Evolutionary conservation across 2,329 filamentous ascomycete species (phyloP).

Genomic region (Monosporascus cannonballus): DNA sequence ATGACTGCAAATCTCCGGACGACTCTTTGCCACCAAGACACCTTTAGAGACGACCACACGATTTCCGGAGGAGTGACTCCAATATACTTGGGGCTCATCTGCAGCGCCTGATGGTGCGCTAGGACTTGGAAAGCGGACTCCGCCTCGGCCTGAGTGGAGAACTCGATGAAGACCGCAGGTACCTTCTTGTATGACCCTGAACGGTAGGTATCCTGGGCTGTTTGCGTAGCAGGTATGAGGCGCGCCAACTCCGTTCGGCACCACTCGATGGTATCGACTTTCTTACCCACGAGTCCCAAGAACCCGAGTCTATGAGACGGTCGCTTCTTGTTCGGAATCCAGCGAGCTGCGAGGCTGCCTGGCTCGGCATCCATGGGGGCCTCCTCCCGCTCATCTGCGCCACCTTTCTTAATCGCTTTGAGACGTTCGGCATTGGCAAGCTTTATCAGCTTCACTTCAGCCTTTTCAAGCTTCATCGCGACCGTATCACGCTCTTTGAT

Average conservation of each 20-base stretch:
- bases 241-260: constrained; percentile 71
- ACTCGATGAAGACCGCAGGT: constrained; percentile 86
- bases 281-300: constrained; percentile 68
- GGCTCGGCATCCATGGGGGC: constrained; percentile 58
- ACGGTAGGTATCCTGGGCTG: constrained; percentile 61
- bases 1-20: constrained; percentile 64
- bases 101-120: constrained; percentile 78
- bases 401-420: constrained; percentile 61
- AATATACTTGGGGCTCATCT: constrained; percentile 81
- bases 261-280: constrained; percentile 94
- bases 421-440: constrained; percentile 66
- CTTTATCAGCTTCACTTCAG: constrained; percentile 81
- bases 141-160: constrained; percentile 73
- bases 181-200: constrained; percentile 59
- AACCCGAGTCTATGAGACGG: constrained; percentile 69
- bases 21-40: constrained; percentile 82
- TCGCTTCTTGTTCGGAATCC: constrained; percentile 66
- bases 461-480: constrained; percentile 75
- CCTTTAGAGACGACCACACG: constrained; percentile 78
- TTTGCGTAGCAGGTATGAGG: constrained; percentile 65
- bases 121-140: constrained; percentile 83
- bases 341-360: constrained; percentile 65
- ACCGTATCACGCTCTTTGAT: constrained; percentile 77
- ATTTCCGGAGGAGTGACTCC: constrained; percentile 78
- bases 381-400: constrained; percentile 35